These are phyloP conservation scores for cucumber (Cucumis sativus) DNA, from an alignment of 306 rosid genomes.

Conservation along the genomic window DNA sequence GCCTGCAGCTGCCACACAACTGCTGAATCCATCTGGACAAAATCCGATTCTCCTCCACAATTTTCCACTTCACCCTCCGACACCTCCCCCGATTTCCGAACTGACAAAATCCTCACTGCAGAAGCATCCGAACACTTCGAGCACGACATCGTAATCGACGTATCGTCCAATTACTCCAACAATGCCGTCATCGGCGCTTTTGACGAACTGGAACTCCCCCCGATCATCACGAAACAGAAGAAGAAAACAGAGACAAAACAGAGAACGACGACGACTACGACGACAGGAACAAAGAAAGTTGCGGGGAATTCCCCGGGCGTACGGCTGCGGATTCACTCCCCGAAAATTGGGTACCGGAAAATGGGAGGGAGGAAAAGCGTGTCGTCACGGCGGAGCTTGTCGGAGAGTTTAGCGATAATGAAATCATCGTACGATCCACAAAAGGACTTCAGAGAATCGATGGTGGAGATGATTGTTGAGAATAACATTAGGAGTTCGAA, in stretches of 20 bases:
- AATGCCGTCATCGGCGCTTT: constrained; percentile 20
- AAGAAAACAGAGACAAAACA: constrained; percentile 22
- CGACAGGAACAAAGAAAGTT: constrained; percentile 18
- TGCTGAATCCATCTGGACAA: constrained; percentile 44
- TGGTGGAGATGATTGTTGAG: constrained; percentile 94
- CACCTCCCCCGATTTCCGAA: constrained; percentile 43
- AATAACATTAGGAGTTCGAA: constrained; percentile 70
- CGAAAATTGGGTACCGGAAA: constrained; percentile 26
- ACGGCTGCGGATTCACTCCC: constrained; percentile 51
- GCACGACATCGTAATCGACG: constrained; percentile 48
- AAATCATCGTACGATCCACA: constrained; percentile 76
- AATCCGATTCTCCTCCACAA: constrained; percentile 33
- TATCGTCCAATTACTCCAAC: constrained; percentile 27
- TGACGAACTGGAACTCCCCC: constrained; percentile 47
- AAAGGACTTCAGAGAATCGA: constrained; percentile 80
- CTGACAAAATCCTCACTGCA: constrained; percentile 50
- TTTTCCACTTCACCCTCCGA: constrained; percentile 28
- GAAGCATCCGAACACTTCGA: constrained; percentile 22
- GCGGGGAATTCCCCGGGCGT: constrained; percentile 49
- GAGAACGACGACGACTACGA: constrained; percentile 14
- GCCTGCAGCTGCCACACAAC: constrained; percentile 36
- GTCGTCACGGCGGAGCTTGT: constrained; percentile 33
- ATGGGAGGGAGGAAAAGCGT: constrained; percentile 27
- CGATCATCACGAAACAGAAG: constrained; percentile 50
- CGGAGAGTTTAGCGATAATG: constrained; percentile 67